Conservation (phyloP, 192 early-diverging fungal genomes). For the Jimgerdemannia lactiflua region DNA sequence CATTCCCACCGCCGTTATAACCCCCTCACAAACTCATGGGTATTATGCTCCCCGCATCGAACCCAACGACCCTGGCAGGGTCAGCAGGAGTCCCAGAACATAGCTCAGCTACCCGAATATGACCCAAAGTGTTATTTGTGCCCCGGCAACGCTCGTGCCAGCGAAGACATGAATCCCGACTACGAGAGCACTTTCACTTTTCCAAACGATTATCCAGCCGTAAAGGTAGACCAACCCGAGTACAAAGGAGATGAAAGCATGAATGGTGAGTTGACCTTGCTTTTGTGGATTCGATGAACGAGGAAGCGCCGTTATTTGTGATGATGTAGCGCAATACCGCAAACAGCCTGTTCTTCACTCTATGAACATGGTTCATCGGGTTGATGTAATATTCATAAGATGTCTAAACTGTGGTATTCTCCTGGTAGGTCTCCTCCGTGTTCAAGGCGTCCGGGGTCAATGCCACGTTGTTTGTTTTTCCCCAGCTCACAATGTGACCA, state of each 20-base stretch:
- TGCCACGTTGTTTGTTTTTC: constrained; percentile 95
- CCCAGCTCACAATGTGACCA: constrained; percentile 82
- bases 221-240: constrained; percentile 60
- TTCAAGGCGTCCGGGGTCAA: constrained; percentile 65
- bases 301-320: too few species aligned
- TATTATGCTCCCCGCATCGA: constrained; percentile 96
- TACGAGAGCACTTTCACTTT: constrained; percentile 86
- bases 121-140: constrained; percentile 85
- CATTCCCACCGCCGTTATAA: constrained; percentile 87
- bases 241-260: constrained; percentile 15
- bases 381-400: too few species aligned
- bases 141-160: constrained; percentile 81
- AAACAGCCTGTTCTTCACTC: constrained; percentile 10
- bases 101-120: constrained; percentile 51
- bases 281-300: too few species aligned
- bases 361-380: not conserved
- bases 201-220: constrained; percentile 92
- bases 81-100: constrained; percentile 50
- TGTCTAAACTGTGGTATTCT: not conserved
- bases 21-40: constrained; percentile 90
- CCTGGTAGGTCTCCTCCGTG: constrained; percentile 41
- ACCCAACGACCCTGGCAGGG: constrained; percentile 94
- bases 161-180: constrained; percentile 69
- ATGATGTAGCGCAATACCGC: constrained; percentile 22
- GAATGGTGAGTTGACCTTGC: constrained; percentile 2